Conservation (phyloP, 2,329 filamentous ascomycete genomes). For the Dothistroma septosporum region DNA sequence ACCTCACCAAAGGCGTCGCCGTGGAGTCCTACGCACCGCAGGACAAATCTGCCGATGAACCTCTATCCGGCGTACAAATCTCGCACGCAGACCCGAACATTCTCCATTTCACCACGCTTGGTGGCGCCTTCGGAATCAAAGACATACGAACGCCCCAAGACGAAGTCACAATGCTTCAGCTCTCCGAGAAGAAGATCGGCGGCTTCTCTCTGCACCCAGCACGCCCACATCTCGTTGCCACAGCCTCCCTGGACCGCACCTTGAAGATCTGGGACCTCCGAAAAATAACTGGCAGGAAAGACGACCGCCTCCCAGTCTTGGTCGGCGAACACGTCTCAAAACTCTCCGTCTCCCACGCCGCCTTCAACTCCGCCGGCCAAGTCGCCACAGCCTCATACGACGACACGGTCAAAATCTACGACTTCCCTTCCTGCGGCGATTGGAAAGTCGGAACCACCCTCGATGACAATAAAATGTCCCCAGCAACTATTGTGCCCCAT, state of each 20-base stretch:
- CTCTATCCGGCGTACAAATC: slow-evolving; percentile 81
- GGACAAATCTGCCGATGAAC: slow-evolving; percentile 65
- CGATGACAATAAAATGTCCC: slow-evolving; percentile 60
- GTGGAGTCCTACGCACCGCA: slow-evolving; percentile 75
- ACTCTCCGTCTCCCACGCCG: slow-evolving; percentile 85
- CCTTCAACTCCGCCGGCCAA: slow-evolving; percentile 80
- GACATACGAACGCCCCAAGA: slow-evolving; percentile 62
- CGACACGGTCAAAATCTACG: slow-evolving; percentile 89
- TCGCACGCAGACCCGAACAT: slow-evolving; percentile 64
- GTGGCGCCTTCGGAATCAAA: slow-evolving; percentile 74
- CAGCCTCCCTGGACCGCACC: slow-evolving; percentile 82
- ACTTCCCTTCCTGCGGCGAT: slow-evolving; percentile 52
- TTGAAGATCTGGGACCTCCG: slow-evolving; percentile 90
- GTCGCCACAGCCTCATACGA: slow-evolving; percentile 92
- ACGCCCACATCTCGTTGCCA: slow-evolving; percentile 77
- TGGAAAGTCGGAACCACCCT: slow-evolving; percentile 51
- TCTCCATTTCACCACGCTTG: slow-evolving; percentile 82
- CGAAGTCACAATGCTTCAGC: slow-evolving; percentile 63
- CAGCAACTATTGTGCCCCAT: slow-evolving; percentile 66
- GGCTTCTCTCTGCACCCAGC: slow-evolving; percentile 82
- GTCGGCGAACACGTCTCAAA: slow-evolving; percentile 78
- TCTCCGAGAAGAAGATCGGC: slow-evolving; percentile 92
- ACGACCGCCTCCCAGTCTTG: slow-evolving; percentile 59
- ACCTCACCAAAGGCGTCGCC: slow-evolving; percentile 74
- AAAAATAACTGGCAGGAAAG: slow-evolving; percentile 62